Evolutionary conservation across 2,329 filamentous ascomycete species (phyloP).

Genomic region (Stagonosporopsis chrysanthemi): DNA sequence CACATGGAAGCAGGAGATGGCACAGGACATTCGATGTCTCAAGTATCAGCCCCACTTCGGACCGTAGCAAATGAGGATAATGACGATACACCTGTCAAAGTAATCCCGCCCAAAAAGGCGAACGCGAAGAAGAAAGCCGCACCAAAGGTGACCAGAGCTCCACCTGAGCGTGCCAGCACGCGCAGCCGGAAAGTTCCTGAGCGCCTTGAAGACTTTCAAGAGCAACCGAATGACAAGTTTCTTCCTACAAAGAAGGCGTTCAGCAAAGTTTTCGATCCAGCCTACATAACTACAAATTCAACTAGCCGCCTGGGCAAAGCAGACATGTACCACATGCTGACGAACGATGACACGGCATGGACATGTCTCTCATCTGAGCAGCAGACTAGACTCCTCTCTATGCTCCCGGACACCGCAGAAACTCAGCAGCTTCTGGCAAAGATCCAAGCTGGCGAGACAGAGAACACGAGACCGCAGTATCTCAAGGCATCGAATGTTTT

Average conservation of each 20-base stretch:
- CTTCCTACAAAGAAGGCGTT: constrained; percentile 14
- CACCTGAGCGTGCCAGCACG: constrained; percentile 26
- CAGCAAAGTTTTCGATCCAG: constrained; percentile 40
- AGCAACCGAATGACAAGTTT: constrained; percentile 18
- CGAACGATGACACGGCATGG: constrained; percentile 39
- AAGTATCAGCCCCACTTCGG: neutral
- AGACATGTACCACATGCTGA: constrained; percentile 46
- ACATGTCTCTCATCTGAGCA: constrained; percentile 34
- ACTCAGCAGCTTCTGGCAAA: constrained; percentile 27
- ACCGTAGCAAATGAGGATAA: neutral
- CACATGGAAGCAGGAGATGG: neutral
- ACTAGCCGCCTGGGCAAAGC: constrained; percentile 40
- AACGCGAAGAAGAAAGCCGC: constrained; percentile 17
- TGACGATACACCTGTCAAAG: neutral
- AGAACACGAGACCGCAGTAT: constrained; percentile 32
- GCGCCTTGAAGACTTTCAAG: constrained; percentile 27
- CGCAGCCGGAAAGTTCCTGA: constrained; percentile 42
- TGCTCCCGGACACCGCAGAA: constrained; percentile 30
- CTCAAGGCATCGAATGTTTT: constrained; percentile 52
- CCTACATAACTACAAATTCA: constrained; percentile 43
- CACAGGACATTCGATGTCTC: neutral
- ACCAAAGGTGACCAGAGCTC: constrained; percentile 14
- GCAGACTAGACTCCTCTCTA: constrained; percentile 30
- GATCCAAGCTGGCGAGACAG: constrained; percentile 24
- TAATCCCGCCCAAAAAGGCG: constrained; percentile 4